phyloP scores from a whole-genome alignment of 768 basidiomycete species.

The Phaffia tasmanica region DNA sequence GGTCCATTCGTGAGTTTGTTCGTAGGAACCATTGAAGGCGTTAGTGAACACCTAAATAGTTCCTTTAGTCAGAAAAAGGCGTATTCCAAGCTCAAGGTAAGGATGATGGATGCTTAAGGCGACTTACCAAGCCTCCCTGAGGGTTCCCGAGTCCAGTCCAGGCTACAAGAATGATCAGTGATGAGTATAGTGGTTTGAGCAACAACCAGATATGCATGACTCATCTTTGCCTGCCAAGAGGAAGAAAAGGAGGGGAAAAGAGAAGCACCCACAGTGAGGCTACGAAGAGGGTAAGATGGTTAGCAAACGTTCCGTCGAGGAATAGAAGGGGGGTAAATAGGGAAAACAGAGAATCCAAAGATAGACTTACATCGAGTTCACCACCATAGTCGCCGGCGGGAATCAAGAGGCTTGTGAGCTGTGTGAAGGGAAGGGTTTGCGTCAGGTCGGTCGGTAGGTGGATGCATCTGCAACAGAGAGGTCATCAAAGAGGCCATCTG shows the following conservation, averaged over 20 bases:
- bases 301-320: slow-evolving; percentile 16
- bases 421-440: slow-evolving; percentile 27
- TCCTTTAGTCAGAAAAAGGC: not conserved
- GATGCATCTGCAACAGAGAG: slow-evolving; percentile 56
- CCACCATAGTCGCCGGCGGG: not conserved
- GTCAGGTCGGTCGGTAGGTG: slow-evolving; percentile 54
- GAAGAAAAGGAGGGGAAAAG: not conserved
- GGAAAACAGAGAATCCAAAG: not conserved
- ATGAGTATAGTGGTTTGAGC: not conserved
- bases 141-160: no score
- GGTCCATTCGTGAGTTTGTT: slow-evolving; percentile 65
- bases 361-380: not conserved
- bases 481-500: slow-evolving; percentile 56
- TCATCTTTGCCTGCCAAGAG: not conserved
- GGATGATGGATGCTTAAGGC: slow-evolving; percentile 5
- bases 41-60: not conserved
- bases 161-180: no score
- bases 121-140: slow-evolving; percentile 7
- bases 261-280: slow-evolving; percentile 37
- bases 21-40: slow-evolving; percentile 30
- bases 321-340: not conserved
- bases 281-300: slow-evolving; percentile 44
- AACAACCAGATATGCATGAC: not conserved
- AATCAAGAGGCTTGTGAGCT: not conserved
- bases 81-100: not conserved